Percentiles rank a stretch among this genome's conserved stretches.
Conservation (phyloP, 805 yeast species). For the Kodamaea laetipori region DNA sequence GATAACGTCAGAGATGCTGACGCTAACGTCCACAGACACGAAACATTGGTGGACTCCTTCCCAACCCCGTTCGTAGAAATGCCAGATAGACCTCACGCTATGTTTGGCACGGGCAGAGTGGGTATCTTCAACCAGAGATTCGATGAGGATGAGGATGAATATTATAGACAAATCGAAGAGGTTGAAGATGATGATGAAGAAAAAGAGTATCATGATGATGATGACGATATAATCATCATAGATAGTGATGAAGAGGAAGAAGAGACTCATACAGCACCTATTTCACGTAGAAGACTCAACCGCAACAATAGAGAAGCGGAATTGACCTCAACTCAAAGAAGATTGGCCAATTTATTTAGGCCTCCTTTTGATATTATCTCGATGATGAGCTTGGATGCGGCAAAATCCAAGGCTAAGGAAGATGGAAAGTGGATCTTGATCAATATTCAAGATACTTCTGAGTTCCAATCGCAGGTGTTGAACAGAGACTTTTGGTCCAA, state of each 20-base stretch:
- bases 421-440: slow-evolving; percentile 79
- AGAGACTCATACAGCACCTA: slow-evolving; percentile 8
- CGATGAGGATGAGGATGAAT: slow-evolving; percentile 41
- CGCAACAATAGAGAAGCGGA: slow-evolving; percentile 35
- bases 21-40: slow-evolving; percentile 76
- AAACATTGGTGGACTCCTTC: slow-evolving; percentile 62
- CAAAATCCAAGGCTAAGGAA: slow-evolving; percentile 65
- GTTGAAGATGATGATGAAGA: slow-evolving; percentile 27
- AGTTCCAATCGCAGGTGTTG: slow-evolving; percentile 84
- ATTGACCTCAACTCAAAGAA: slow-evolving; percentile 55
- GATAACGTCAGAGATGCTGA: slow-evolving; percentile 55
- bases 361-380: slow-evolving; percentile 93
- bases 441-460: slow-evolving; percentile 83
- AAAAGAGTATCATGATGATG: slow-evolving; percentile 38
- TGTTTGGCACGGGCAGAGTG: slow-evolving; percentile 50
- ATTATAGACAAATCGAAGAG: slow-evolving; percentile 22
- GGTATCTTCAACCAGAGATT: slow-evolving; percentile 64
- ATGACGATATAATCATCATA: slow-evolving; percentile 26
- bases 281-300: slow-evolving; percentile 26
- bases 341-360: slow-evolving; percentile 79
- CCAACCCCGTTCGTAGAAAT: slow-evolving; percentile 11
- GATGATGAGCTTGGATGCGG: slow-evolving; percentile 67
- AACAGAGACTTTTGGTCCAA: slow-evolving; percentile 95
- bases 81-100: slow-evolving; percentile 35
- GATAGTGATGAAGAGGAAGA: slow-evolving; percentile 20